A percentile compares a stretch with the other conserved stretches of the same genome.
Evolutionary conservation across 306 rosid species (phyloP).

Genomic region (Benincasa hispida): DNA sequence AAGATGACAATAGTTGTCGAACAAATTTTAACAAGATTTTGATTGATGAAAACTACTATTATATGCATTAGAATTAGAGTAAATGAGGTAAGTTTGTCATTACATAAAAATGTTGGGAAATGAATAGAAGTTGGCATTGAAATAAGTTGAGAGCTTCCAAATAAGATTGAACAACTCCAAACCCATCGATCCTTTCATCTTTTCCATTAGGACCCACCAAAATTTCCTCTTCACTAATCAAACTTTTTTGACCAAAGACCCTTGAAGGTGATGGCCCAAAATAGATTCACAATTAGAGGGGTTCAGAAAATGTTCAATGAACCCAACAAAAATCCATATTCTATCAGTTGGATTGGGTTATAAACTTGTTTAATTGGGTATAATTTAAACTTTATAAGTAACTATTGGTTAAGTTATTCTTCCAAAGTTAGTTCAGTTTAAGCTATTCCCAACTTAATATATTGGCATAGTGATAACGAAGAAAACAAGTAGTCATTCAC

Average conservation of each 20-base stretch:
- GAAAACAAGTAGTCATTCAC: no score
- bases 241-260: slow-evolving; percentile 1
- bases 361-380: background rate
- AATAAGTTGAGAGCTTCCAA: background rate
- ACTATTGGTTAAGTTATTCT: no score
- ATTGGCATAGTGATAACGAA: no score
- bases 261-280: background rate
- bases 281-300: background rate
- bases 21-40: background rate
- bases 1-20: background rate
- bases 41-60: background rate
- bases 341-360: background rate
- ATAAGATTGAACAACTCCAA: background rate
- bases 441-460: no score
- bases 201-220: background rate
- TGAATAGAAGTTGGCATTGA: background rate
- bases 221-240: background rate
- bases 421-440: no score
- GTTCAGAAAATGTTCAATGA: background rate
- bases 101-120: background rate
- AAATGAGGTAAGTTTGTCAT: background rate
- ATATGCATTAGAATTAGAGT: background rate
- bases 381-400: background rate
- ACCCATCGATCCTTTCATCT: background rate
- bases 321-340: background rate